These are phyloP conservation scores for Verticillium alfalfae DNA, from an alignment of 2,329 filamentous ascomycete genomes.

Conservation along the genomic window DNA sequence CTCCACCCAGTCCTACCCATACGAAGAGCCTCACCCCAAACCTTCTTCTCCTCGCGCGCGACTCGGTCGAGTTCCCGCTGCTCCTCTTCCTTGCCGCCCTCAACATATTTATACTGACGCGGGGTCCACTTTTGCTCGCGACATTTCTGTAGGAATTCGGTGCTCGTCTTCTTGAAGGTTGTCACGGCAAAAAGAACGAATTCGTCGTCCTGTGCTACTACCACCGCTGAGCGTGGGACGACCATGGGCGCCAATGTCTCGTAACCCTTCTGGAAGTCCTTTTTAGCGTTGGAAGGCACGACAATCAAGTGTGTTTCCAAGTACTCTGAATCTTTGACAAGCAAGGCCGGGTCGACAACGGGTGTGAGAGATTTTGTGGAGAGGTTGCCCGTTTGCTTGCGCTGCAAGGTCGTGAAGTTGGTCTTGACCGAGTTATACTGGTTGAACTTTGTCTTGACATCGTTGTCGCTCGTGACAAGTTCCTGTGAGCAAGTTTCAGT, in stretches of 20 bases:
- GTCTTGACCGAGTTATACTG: conserved; percentile 92
- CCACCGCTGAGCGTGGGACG: conserved; percentile 77
- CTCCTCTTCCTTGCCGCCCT: conserved; percentile 86
- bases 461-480: conserved; percentile 85
- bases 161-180: conserved; percentile 84
- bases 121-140: conserved; percentile 93
- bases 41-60: conserved; percentile 78
- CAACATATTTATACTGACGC: conserved; percentile 86
- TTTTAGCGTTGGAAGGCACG: conserved; percentile 72
- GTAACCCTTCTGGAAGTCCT: conserved; percentile 85
- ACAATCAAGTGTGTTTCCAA: conserved; percentile 93
- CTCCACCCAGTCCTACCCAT: conserved; percentile 90
- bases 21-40: conserved; percentile 87
- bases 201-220: conserved; percentile 82
- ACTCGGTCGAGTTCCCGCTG: conserved; percentile 79
- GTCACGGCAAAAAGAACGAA: conserved; percentile 85
- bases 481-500: conserved; percentile 51
- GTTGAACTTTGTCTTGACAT: conserved; percentile 88
- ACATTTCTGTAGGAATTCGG: conserved; percentile 87
- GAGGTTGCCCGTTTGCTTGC: conserved; percentile 93
- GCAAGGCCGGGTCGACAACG: conserved; percentile 72
- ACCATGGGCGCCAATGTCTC: conserved; percentile 88
- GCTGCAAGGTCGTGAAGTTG: conserved; percentile 72
- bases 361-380: conserved; percentile 90
- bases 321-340: conserved; percentile 90